Evolutionary conservation across 257 asterid genomes (phyloP), one percentile per base, ranked within the genome.

Genomic region (Salvia rosmarinus): DNA sequence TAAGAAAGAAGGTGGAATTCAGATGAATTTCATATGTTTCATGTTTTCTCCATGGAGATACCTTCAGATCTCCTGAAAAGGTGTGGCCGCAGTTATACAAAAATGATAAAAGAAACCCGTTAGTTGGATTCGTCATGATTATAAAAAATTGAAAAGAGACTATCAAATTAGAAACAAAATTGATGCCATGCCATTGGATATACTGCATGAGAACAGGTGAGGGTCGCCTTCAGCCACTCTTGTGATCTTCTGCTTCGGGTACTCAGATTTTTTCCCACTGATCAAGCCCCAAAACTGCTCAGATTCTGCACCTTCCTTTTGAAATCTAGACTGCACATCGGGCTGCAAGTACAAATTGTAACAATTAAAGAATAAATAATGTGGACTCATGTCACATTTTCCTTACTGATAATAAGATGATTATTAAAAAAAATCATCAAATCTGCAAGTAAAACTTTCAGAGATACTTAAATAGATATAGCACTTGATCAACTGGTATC

Each of bases 11-110:
- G 25, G 20, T 9, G 58, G 17, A 34, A 13, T 35, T 17, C 44
- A 39, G 10, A 76, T 54, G 30, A 25, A 25, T n/a, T n/a, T n/a
- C n/a, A n/a, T n/a, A 68, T 47, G 8, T 12, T 34, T 49, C 46
- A 30, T 52, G 46, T 47, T 32, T 47, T 14, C 3, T 39, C 13
- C 13, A 34, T 16, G 23, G 23, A 74, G 90, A 32, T 80, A 93
- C 98, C 97, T 88, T 82, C 44, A 93, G 71, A 74, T 86, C 86
- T 80, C 96, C 98, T 93, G 96, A 78, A 81, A 79, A 78, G 50
- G 68, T 73, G 75, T 79, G 79, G 79, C 75, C 80, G 62, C 71
- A 59, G 56, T 51, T 70, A 55, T 58, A 63, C 62, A 70, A 62
- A 50, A 70, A 73, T 19, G 63, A 72, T 0, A 77, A 80, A n/a